Evolutionary conservation across 352 stramenopile genomes (phyloP), one percentile per base, ranked within the genome.

Genomic region (Phytopythium vexans): DNA sequence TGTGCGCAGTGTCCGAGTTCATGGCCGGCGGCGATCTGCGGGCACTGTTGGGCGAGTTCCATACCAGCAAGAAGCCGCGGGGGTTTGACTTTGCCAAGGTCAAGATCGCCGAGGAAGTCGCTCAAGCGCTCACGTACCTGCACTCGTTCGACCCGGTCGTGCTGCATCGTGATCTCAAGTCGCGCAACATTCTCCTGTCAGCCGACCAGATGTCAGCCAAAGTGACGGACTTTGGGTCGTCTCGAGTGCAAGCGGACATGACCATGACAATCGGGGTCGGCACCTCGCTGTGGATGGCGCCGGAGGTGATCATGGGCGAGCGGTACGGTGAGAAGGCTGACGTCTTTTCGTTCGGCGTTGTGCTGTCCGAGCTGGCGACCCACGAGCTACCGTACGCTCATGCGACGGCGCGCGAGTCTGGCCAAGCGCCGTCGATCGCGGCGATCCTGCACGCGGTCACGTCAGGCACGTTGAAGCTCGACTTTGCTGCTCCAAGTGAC

Each of bases 101-200:
- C 16, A 60, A 60, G 12, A 73, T 90, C 6, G 76, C 72, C 10
- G 54, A 83, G 37, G 70, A 88, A 48, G 66, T 90, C 8, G 66
- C 74, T 2, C 63, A 86, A 42, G 77, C 68, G 33, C 69, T 90
- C 10, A 75, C 64, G 15, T 90, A 88, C 39, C 54, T 90, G 36
- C 80, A 90, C 54, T 76, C 72, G 35, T 61, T 86, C 45, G 40
- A 60, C 42, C 60, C 74, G 9, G 70, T 70, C 39, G 56, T 85
- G 21, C 42, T 74, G 11, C 74, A 82, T 36, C 68, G 70, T 14
- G 66, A 79, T 16, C 60, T 84, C 21, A 72, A 70, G 16, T 78
- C 71, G 35, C 70, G 60, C 47, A 85, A 85, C 59, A 71, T 85
- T 37, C 40, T 86, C 45, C 41, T 82, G 16, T 43, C 46, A 8